Evolutionary conservation across 164 flowering plant species (phyloP), one percentile per base, ranked within the genome.

Genomic region (Litsea cubeba): DNA sequence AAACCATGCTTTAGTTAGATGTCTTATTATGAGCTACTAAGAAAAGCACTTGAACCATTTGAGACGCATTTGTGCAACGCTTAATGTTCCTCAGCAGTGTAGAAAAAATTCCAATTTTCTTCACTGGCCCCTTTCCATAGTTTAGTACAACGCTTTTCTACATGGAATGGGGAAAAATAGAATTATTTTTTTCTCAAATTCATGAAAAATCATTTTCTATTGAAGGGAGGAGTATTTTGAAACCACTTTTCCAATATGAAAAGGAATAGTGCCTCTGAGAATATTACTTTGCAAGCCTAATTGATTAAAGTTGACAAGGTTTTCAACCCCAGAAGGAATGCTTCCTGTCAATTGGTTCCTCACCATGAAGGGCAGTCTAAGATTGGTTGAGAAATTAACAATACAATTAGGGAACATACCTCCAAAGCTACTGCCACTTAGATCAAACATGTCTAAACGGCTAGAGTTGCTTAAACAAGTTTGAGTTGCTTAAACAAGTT

Each of bases 381-480:
- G 64, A 3, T 25, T n/a, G 64, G 46, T 71, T 24, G 64, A 71
- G 5, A 71, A 32, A 57, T 71, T 54, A 32, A 35, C 72, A 1
- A 71, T 71, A 32, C 63, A 51, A 17, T 0, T 24, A 23, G 63
- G 63, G 7, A 71, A 7, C 46, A 17, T 1, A 11, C 72, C 63
- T 14, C n/a, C 15, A 7, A 54, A n/a, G 25, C 20, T 5, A 22
- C 51, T 71, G 46, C 20, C 5, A 25, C 4, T 5, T 6, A 74
- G 20, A 12, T 18, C 22, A 1, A 74, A 58, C 8, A 20, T 5
- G 35, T 20, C 51, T 14, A 68, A 32, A 4, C 26, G 2, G 32
- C 54, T 74, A 5, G 66, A 74, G 62, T 74, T 68, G 32, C 72
- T 14, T 18, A 68, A 23, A 1, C 67, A 74, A 28, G 26, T 15